Conservation (phyloP, 2,329 filamentous ascomycete genomes). For the Exophiala lecanii-corni region DNA sequence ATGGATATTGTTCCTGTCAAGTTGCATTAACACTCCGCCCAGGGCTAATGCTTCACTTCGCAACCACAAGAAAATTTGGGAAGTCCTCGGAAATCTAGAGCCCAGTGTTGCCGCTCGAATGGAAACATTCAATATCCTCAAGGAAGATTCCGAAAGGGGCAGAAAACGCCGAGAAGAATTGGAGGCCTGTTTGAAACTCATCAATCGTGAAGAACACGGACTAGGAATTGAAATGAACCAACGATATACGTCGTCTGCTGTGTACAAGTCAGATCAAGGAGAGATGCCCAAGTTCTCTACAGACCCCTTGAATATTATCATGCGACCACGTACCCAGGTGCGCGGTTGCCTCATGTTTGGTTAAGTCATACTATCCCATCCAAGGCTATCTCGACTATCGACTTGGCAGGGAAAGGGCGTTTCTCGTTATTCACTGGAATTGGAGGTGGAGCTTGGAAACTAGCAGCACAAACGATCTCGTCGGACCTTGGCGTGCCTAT, state of each 20-base stretch:
- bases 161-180: slow-evolving; percentile 36
- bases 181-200: slow-evolving; percentile 38
- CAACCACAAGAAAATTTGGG: slow-evolving; percentile 46
- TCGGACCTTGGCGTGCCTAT: slow-evolving; percentile 44
- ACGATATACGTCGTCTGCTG: slow-evolving; percentile 35
- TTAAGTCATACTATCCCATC: slow-evolving; percentile 38
- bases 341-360: slow-evolving; percentile 58
- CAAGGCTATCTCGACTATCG: slow-evolving; percentile 50
- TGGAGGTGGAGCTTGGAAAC: slow-evolving; percentile 51
- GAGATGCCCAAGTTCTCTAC: neutral
- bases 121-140: slow-evolving; percentile 38
- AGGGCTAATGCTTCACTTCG: slow-evolving; percentile 54
- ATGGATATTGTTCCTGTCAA: no score
- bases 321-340: slow-evolving; percentile 53
- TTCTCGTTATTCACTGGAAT: slow-evolving; percentile 52
- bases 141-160: slow-evolving; percentile 35
- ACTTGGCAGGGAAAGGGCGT: slow-evolving; percentile 52
- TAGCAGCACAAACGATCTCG: slow-evolving; percentile 40
- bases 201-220: slow-evolving; percentile 48
- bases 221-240: slow-evolving; percentile 58
- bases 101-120: slow-evolving; percentile 37
- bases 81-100: slow-evolving; percentile 43
- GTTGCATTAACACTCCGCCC: no score
- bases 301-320: slow-evolving; percentile 33
- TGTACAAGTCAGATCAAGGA: neutral